phyloP scores from a whole-genome alignment of 192 early-diverging fungal species.

The Entomortierella lignicola region DNA sequence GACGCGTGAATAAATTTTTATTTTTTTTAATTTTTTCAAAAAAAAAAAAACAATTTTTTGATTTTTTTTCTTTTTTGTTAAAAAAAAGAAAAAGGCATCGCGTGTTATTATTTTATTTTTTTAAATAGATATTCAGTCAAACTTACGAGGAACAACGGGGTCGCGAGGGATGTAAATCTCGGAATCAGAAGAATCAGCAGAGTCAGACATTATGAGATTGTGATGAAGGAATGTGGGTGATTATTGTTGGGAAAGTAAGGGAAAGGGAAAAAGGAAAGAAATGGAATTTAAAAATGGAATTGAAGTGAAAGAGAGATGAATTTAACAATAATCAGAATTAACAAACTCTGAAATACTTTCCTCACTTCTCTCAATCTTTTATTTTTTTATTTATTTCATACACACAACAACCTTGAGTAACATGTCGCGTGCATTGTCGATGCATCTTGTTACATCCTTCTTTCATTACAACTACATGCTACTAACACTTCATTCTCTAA shows the following conservation, averaged over 20 bases:
- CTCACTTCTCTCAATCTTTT: slow-evolving; percentile 1
- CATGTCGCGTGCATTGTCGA: too few species aligned
- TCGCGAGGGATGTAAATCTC: slow-evolving; percentile 54
- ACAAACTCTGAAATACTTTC: background rate
- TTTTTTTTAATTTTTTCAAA: too few species aligned
- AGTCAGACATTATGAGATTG: slow-evolving; percentile 40
- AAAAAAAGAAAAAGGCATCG: background rate
- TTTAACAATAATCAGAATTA: background rate
- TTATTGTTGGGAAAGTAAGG: background rate
- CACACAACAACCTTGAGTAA: too few species aligned
- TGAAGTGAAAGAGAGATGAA: background rate
- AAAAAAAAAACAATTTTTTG: too few species aligned
- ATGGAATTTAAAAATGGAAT: background rate
- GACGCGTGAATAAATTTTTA: too few species aligned
- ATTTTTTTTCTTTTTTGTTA: too few species aligned
- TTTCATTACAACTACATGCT: background rate
- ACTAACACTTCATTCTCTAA: slow-evolving; percentile 11
- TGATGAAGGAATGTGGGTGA: background rate
- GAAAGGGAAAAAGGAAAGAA: background rate
- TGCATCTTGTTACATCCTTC: background rate
- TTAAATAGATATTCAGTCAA: too few species aligned
- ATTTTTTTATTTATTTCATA: background rate
- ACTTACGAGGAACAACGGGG: slow-evolving; percentile 54
- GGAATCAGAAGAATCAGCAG: slow-evolving; percentile 50
- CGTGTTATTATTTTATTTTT: background rate